Conservation (phyloP, 2,329 filamentous ascomycete genomes). For the Clonostachys chloroleuca region DNA sequence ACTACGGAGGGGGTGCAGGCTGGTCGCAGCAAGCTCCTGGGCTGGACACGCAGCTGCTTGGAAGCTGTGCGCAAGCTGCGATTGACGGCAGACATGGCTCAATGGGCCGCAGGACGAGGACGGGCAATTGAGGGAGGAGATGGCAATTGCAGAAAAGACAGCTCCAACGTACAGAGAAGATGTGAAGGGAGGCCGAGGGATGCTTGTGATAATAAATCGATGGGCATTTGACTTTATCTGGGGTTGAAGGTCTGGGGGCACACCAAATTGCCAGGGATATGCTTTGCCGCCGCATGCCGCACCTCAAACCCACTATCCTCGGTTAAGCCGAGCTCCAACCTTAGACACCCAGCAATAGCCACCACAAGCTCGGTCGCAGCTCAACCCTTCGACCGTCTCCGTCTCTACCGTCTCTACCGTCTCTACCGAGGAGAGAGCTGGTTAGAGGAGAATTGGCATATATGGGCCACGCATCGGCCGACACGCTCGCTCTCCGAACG, state of each 20-base stretch:
- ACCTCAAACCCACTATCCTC: conserved; percentile 1
- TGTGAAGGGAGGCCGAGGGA: too few relatives aligned
- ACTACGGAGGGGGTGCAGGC: conserved; percentile 23
- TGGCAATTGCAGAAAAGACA: neutral
- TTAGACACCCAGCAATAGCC: neutral
- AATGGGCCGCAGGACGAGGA: conserved; percentile 7
- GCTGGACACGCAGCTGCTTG: conserved; percentile 45
- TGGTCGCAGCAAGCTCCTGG: conserved; percentile 24
- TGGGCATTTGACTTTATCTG: too few relatives aligned
- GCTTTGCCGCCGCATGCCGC: conserved; percentile 7
- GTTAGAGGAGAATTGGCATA: too few relatives aligned
- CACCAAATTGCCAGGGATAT: conserved; percentile 1
- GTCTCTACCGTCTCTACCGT: too few relatives aligned
- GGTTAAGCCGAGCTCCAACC: conserved; percentile 1
- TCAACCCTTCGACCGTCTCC: too few relatives aligned
- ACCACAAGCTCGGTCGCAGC: too few relatives aligned
- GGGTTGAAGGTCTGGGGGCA: too few relatives aligned
- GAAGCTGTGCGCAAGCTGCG: conserved; percentile 50
- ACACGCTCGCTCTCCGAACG: too few relatives aligned
- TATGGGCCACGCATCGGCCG: too few relatives aligned
- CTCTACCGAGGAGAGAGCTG: too few relatives aligned
- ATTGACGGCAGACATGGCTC: conserved; percentile 47
- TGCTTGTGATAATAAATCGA: too few relatives aligned
- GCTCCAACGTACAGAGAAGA: neutral
- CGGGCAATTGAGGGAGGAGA: neutral